Evolutionary conservation across 257 asterid species (phyloP).

Genomic region (Misopates orontium): DNA sequence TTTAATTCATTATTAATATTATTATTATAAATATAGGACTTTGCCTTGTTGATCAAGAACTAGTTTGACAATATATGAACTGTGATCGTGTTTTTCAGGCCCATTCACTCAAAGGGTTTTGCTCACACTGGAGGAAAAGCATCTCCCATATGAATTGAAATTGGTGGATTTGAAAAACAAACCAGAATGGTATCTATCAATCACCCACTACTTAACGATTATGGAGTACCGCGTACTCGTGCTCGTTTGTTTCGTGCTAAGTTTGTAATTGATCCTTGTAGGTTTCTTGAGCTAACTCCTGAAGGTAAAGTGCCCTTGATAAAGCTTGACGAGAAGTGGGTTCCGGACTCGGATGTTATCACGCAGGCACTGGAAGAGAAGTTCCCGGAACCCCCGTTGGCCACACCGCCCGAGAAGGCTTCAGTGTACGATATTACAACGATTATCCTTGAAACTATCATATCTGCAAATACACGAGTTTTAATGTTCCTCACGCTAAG

Average conservation of each 20-base stretch:
- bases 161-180: slow-evolving; percentile 74
- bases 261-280: not conserved
- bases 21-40: too few relatives aligned
- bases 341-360: slow-evolving; percentile 92
- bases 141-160: slow-evolving; percentile 78
- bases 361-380: slow-evolving; percentile 82
- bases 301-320: slow-evolving; percentile 91
- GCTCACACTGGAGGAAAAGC: slow-evolving; percentile 89
- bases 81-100: slow-evolving; percentile 41
- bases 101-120: slow-evolving; percentile 90
- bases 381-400: slow-evolving; percentile 81
- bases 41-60: not conserved
- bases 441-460: too few relatives aligned
- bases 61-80: not conserved
- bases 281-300: slow-evolving; percentile 77
- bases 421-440: slow-evolving; percentile 54
- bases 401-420: slow-evolving; percentile 83
- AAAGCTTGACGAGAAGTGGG: slow-evolving; percentile 90
- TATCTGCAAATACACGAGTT: not conserved
- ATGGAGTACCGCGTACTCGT: too few relatives aligned
- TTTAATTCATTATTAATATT: too few relatives aligned
- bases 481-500: not conserved
- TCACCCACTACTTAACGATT: too few relatives aligned
- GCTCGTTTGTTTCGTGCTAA: too few relatives aligned
- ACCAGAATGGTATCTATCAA: slow-evolving; percentile 93